Evolutionary conservation across 495 filamentous ascomycete genomes (phyloP), one percentile per base, ranked within the genome.

Genomic region (Bryoglossum gracile): DNA sequence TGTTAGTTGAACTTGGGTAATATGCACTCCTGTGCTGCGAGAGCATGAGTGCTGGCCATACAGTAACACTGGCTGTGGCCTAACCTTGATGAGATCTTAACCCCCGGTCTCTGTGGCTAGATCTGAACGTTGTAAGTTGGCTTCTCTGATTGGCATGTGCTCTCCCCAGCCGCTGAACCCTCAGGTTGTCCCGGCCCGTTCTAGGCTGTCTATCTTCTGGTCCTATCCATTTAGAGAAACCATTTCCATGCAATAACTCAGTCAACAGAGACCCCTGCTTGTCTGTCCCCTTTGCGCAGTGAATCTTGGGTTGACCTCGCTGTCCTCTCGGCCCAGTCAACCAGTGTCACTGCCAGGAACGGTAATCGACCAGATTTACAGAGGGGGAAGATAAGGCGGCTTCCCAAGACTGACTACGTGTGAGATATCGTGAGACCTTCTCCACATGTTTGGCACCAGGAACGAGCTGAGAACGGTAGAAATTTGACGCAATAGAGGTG

Each of bases 171-270:
- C 18, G 53, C 22, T 46, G 22, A 24, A 33, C 22, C 23, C 34
- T 17, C 46, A 50, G 11, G 37, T 40, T 47, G 46, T 46, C 4
- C 46, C 46, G 14, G 28, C 26, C 39, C 14, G 41, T 23, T 6
- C 40, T 24, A 19, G 24, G 17, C 24, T 46, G 19, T 35, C 30
- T 4, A 39, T 40, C 11, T 28, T 25, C 33, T 32, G 23, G 23
- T 25, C 46, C 50, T 50, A 53, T 60, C 57, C 57, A 30, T 57
- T 57, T 57, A 11, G 16, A 60, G 57, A 51, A 60, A 60, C 46
- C 47, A 9, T 57, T 60, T 60, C 57, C 57, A 57, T 60, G 30
- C 51, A 51, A 37, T 28, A 37, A 16, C 25, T 47, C 38, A 19
- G 39, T n/a, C 35, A 19, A 13, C 17, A 11, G 23, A 42, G 10